phyloP scores from a whole-genome alignment of 805 yeast genomes.

The Pichia ethanolica region DNA sequence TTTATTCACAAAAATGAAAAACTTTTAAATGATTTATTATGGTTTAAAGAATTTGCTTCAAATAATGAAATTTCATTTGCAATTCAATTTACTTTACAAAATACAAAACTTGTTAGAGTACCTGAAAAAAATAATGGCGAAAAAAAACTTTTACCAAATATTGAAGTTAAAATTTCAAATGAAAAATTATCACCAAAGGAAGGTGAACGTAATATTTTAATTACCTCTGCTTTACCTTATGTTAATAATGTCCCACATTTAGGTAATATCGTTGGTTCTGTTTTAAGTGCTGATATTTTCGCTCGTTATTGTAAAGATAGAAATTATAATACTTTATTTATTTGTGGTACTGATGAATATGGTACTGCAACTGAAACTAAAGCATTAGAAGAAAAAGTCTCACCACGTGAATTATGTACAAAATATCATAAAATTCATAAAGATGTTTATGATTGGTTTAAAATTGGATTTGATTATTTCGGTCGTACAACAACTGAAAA shows the following conservation, averaged over 20 bases:
- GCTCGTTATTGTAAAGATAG: conserved; percentile 85
- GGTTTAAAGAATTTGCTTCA: conserved; percentile 37
- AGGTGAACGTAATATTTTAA: conserved; percentile 70
- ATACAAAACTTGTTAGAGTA: conserved; percentile 37
- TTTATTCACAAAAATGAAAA: conserved; percentile 10
- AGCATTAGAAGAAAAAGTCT: conserved; percentile 86
- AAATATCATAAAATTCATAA: conserved; percentile 83
- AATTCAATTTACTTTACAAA: conserved; percentile 37
- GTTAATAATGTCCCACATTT: conserved; percentile 98
- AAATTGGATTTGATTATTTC: conserved; percentile 86
- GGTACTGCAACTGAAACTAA: conserved; percentile 99
- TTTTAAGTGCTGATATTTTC: conserved; percentile 87
- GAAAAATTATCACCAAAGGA: conserved; percentile 55
- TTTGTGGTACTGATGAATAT: conserved; percentile 98
- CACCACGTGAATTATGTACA: conserved; percentile 85
- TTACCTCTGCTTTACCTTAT: conserved; percentile 95
- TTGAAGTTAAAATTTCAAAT: conserved; percentile 9
- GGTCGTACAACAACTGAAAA: conserved; percentile 92
- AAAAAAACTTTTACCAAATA: conserved; percentile 16
- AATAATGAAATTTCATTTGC: conserved; percentile 37
- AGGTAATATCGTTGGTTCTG: conserved; percentile 95
- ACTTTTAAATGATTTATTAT: conserved; percentile 14
- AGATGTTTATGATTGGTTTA: conserved; percentile 94
- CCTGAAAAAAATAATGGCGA: conserved; percentile 37
- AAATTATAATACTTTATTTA: conserved; percentile 75